Conservation (phyloP, 768 basidiomycete genomes). For the Clitopilus hobsonii region DNA sequence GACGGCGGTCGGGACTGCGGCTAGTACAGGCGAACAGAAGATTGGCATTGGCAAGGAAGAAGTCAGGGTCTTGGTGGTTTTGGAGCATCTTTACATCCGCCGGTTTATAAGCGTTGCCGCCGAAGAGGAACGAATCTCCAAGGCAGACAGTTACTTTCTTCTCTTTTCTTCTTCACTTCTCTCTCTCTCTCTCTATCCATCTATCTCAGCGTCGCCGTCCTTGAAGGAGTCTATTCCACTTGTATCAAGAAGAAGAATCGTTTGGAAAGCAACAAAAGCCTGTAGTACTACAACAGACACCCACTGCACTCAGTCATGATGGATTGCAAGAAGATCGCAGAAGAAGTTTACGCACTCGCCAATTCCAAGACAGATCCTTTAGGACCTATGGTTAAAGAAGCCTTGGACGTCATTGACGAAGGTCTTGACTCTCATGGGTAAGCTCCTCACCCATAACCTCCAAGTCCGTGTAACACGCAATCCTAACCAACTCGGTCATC, state of each 20-base stretch:
- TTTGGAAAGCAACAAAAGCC: no score
- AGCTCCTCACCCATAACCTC: slow-evolving; percentile 28
- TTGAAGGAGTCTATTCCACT: neutral
- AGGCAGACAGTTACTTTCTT: neutral
- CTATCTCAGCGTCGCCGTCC: no score
- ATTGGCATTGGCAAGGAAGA: neutral
- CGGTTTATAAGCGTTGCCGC: slow-evolving; percentile 1
- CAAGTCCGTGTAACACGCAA: no score
- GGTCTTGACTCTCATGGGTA: slow-evolving; percentile 80
- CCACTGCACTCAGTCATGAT: slow-evolving; percentile 28
- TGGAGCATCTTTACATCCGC: neutral
- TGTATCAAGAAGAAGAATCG: neutral
- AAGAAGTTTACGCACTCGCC: slow-evolving; percentile 61
- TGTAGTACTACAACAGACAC: no score
- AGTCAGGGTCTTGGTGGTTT: neutral
- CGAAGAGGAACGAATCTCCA: neutral
- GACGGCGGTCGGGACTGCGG: no score
- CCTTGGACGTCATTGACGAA: slow-evolving; percentile 75
- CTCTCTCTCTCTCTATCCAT: no score
- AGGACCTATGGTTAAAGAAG: slow-evolving; percentile 64
- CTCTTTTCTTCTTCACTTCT: neutral
- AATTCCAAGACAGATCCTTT: slow-evolving; percentile 44
- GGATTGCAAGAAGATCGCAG: slow-evolving; percentile 48
- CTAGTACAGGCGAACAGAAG: no score
- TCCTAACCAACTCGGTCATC: slow-evolving; percentile 35